Base-by-base conservation (phyloP, 352 stramenopile species). In the Globisporangium acanthophoron region DNA sequence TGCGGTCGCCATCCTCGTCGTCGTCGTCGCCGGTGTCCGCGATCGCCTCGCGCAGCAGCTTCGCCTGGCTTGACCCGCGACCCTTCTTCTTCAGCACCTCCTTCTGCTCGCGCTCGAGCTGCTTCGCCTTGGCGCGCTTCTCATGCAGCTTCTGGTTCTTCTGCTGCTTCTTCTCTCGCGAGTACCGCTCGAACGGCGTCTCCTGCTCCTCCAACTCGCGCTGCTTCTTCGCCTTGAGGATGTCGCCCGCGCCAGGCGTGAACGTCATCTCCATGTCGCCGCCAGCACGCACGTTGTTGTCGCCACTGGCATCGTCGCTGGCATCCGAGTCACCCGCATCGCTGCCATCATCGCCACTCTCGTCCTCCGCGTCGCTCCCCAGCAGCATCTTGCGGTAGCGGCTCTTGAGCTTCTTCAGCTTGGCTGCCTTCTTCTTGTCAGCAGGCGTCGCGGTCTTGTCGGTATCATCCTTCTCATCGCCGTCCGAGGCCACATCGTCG, bases 191-290 rank as follows among this genome's bases (percentile, higher is more conserved):
- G 55, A 90, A 94, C 8, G 85, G 85, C 45, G 85, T 94, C 66
- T 92, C 83, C 31, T 84, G 87, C 13, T 76, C 81, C 54, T 92
- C 79, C 2, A 85, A 61, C 44, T 94, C 85, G 52, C 79, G 80
- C 64, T 88, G 77, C 33, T 81, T 76, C 72, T 92, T 94, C 3
- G 79, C 71, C 39, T 85, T 75, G 45, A 94, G 65, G 27, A 93
- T 73, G 49, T 92, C 77, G 40, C 71, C 60, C 0, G 80, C 81
- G 13, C 78, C 82, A 27, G 81, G 82, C 16, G 75, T 88, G 62
- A 94, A 94, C 45, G 79, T 80, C 78, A 94, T 85, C 62, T 94
- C 85, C 75, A 91, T 90, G n/a, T 89, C 71, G 35, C 84, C 84
- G 15, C 70, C 70, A 21, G 54, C 65, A 21, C 37, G 54, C 27